These are phyloP conservation scores for Stephanodiscus triporus DNA, from an alignment of 108 stramenopile genomes.

Conservation along the genomic window DNA sequence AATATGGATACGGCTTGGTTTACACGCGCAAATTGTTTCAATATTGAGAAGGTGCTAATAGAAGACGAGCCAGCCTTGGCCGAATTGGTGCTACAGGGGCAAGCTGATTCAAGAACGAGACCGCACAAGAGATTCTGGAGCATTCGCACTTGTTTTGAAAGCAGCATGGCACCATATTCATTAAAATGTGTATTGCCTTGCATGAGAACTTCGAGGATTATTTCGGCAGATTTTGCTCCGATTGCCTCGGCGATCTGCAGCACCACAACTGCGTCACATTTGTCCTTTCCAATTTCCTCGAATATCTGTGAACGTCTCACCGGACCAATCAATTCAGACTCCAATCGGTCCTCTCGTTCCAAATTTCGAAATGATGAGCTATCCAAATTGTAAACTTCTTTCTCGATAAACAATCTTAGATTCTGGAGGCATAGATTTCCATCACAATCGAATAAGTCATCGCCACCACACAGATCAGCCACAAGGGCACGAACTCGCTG, in stretches of 20 bases:
- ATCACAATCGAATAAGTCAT: slow-evolving; percentile 50
- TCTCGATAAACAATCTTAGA: slow-evolving; percentile 64
- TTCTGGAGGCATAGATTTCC: slow-evolving; percentile 57
- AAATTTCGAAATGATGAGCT: slow-evolving; percentile 50
- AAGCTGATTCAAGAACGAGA: slow-evolving; percentile 24
- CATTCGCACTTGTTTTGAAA: slow-evolving; percentile 82
- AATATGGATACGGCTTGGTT: slow-evolving; percentile 74
- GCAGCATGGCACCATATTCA: slow-evolving; percentile 84
- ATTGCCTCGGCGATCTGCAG: slow-evolving; percentile 52
- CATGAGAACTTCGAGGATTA: slow-evolving; percentile 61
- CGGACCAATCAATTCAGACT: slow-evolving; percentile 57
- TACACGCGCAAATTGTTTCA: slow-evolving; percentile 69
- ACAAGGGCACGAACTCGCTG: slow-evolving; percentile 48
- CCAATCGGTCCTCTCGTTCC: slow-evolving; percentile 73
- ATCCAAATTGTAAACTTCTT: slow-evolving; percentile 71
- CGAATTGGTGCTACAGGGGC: neutral
- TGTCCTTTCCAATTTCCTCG: slow-evolving; percentile 56
- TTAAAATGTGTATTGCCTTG: slow-evolving; percentile 61
- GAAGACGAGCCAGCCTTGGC: slow-evolving; percentile 17
- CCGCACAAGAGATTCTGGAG: slow-evolving; percentile 61
- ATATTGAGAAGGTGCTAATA: slow-evolving; percentile 37
- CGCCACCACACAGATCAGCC: slow-evolving; percentile 65
- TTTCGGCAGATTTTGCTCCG: slow-evolving; percentile 52
- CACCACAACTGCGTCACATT: slow-evolving; percentile 68
- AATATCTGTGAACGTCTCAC: slow-evolving; percentile 58